Conservation (phyloP, 2,329 filamentous ascomycete genomes). For the Rasamsonia emersonii region DNA sequence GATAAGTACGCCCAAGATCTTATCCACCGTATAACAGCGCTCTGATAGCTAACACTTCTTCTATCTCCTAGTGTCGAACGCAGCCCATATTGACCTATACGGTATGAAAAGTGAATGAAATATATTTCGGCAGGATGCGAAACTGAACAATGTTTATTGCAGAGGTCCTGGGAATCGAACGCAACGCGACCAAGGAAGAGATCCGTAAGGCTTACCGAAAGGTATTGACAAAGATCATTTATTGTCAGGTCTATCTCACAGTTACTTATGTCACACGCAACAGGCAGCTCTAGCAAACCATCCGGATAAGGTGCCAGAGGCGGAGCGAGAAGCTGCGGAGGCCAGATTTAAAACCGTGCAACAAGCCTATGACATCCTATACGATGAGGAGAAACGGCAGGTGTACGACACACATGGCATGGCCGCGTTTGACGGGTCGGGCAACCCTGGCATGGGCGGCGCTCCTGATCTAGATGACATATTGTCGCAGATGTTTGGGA, state of each 20-base stretch:
- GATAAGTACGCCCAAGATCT: background rate
- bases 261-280: constrained; percentile 1
- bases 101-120: constrained; percentile 33
- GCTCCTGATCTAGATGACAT: constrained; percentile 77
- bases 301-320: constrained; percentile 89
- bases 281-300: constrained; percentile 82
- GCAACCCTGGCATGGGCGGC: constrained; percentile 56
- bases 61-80: constrained; percentile 2
- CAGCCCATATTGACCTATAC: constrained; percentile 50
- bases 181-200: constrained; percentile 63
- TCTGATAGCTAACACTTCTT: background rate
- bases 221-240: constrained; percentile 40
- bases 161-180: constrained; percentile 74
- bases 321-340: constrained; percentile 76
- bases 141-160: constrained; percentile 8
- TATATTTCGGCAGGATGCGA: background rate
- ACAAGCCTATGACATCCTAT: constrained; percentile 95
- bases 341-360: constrained; percentile 86
- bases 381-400: constrained; percentile 86
- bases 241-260: constrained; percentile 7
- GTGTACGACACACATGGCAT: constrained; percentile 93
- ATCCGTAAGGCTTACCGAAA: constrained; percentile 97
- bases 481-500: constrained; percentile 76
- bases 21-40: background rate
- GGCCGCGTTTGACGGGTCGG: constrained; percentile 80